Base-by-base conservation (phyloP, 805 yeast genomes). In the Priceomyces castillae region DNA sequence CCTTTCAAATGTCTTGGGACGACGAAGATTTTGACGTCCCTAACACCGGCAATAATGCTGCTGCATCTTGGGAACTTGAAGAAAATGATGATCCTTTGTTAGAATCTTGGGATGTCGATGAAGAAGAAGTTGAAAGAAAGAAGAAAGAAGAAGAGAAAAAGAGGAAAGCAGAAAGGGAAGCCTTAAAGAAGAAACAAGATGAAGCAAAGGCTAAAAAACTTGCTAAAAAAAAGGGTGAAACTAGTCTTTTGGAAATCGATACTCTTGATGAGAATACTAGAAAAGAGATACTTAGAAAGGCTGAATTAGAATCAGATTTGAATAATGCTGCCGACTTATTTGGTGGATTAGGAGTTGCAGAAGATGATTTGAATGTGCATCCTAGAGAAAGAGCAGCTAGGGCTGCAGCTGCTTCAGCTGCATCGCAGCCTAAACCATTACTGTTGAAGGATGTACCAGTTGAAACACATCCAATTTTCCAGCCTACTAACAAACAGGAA, bases 271-370 rank as follows among this genome's bases (percentile, higher is more conserved):
- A 80, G 51, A 73, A 71, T 49, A 82, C 92, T n/a, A 77, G 88
- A 58, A 78, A 73, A 53, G 90, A 85, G 58, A 65, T 90, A 64
- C 73, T 86, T 65, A 83, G 75, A 58, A 74, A 84, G 62, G 95
- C 94, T 16, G 96, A 92, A 67, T 57, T 88, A 46, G 83, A 80
- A 38, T 78, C 95, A 20, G 99, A 92, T 69, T 73, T 92, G 64
- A 88, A 87, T 65, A 88, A 87, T 61, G 98, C 99, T 23, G 92
- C 96, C 7, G 95, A 87, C 55, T 73, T 92, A 54, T 89, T 92
- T 61, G 96, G 90, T 25, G 89, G 88, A 12, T 71, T 73, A 52
- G 78, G 78, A 34, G 76, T 77, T 42, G 78, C 80, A 18, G 59
- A 57, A 31, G 61, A 53, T 15, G 73, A 72, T 46, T 44, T 64